A percentile compares a stretch with the other conserved stretches of the same genome.
phyloP scores from a whole-genome alignment of 1,284 basidiomycete genomes.

The Cronartium quercuum region DNA sequence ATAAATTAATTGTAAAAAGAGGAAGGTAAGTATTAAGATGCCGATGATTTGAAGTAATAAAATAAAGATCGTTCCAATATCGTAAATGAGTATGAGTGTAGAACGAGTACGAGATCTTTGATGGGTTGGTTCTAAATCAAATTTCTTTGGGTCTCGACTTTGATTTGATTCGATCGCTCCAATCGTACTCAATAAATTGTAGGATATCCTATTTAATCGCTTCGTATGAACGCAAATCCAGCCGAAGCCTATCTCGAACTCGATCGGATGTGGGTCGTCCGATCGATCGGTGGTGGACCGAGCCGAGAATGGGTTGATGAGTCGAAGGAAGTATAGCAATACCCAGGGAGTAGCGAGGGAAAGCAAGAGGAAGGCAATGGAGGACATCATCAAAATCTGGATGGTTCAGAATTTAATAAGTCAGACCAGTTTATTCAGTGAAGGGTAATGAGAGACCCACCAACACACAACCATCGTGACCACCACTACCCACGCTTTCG shows the following conservation, averaged over 20 bases:
- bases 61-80: neutral
- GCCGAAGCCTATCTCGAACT: neutral
- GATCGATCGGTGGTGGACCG: neutral
- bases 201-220: neutral
- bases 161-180: neutral
- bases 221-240: neutral
- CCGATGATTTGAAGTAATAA: neutral
- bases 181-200: neutral
- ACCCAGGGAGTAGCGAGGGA: neutral
- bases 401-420: too few relatives aligned
- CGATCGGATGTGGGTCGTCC: neutral
- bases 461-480: too few relatives aligned
- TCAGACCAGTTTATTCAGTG: too few relatives aligned
- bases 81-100: neutral
- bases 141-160: neutral
- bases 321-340: neutral
- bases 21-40: neutral
- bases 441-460: too few relatives aligned
- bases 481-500: too few relatives aligned
- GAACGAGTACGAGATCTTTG: neutral
- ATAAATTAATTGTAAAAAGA: neutral
- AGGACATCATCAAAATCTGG: neutral
- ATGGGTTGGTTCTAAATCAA: neutral
- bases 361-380: neutral
- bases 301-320: neutral